Evolutionary conservation across 2,329 filamentous ascomycete genomes (phyloP), one percentile per base, ranked within the genome.

Genomic region (Paecilomyces formosus): DNA sequence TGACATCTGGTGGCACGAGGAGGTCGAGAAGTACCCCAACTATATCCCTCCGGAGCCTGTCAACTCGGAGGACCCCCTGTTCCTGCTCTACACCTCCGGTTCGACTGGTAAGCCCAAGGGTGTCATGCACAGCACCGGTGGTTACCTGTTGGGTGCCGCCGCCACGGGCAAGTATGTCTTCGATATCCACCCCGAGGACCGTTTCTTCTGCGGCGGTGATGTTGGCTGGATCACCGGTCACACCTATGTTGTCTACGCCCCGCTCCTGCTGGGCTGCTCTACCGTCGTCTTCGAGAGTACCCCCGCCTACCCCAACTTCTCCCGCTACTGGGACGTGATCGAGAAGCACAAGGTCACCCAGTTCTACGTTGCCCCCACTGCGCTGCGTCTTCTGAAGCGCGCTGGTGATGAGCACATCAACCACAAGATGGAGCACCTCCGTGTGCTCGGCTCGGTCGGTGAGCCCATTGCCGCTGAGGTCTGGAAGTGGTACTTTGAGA

Each of bases 211-310:
- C 68, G 94, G 92, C 75, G 94, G 94, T 74, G 94, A 99, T 70
- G 93, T 99, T 51, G 94, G 94, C 64, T 99, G 94, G 94, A 97
- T 99, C 73, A 99, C 94, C 30, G 94, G 94, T 18, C 94, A 99
- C 79, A 96, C 94, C 24, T 99, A 99, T 69, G 93, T 97, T 58
- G 93, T 99, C 45, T 99, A 99, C 72, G 92, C 94, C 11, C 94
- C 94, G 63, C 82, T 99, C 56, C 82, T 99, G 53, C 86, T 97
- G 54, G 94, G 94, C 79, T 89, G 96, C 62, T 86, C 93, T 9
- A 97, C 93, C 0, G 91, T 99, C 18, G 93, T 99, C 30, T 99
- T 97, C 67, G 94, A 99, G 79, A 95, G 94, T 66, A 99, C 94
- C 2, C 94, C 94, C 0, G 93, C 93, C 55, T 97, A 97, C 75